These are phyloP conservation scores for Epichloe glyceriae DNA, from an alignment of 2,329 filamentous ascomycete species.

Conservation along the genomic window DNA sequence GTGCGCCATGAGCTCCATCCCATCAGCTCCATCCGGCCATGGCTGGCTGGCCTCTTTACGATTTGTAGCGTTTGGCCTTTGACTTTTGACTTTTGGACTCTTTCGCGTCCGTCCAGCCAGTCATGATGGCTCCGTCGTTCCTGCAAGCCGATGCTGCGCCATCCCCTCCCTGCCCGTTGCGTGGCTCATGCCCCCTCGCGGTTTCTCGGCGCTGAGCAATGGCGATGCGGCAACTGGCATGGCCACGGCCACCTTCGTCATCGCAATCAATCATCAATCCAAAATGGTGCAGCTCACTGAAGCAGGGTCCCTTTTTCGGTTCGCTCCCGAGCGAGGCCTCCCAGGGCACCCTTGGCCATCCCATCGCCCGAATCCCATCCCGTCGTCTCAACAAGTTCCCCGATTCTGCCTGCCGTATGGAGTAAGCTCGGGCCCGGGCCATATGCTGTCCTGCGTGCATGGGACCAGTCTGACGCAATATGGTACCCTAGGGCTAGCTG, in stretches of 20 bases:
- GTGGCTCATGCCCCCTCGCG: not conserved
- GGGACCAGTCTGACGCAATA: not conserved
- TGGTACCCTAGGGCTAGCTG: not conserved
- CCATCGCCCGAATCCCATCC: not conserved
- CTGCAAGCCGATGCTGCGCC: too few species aligned
- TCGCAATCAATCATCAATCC: not conserved
- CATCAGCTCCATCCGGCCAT: not conserved
- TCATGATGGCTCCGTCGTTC: too few species aligned
- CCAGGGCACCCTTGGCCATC: slow-evolving; percentile 1
- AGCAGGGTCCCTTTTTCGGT: slow-evolving; percentile 1
- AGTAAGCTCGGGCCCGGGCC: not conserved
- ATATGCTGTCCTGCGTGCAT: not conserved
- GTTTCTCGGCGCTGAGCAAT: not conserved
- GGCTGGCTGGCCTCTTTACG: not conserved
- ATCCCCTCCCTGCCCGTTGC: not conserved
- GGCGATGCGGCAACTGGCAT: not conserved
- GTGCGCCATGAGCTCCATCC: not conserved
- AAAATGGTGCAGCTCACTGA: not conserved
- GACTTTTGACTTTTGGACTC: not conserved
- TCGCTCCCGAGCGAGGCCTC: slow-evolving; percentile 7
- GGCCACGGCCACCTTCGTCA: not conserved
- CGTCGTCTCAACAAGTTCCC: not conserved
- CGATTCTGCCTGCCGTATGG: not conserved
- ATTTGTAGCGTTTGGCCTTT: not conserved
- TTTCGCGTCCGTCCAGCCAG: not conserved